phyloP scores from a whole-genome alignment of 2,329 filamentous ascomycete species.

The Pseudogymnoascus sp. region DNA sequence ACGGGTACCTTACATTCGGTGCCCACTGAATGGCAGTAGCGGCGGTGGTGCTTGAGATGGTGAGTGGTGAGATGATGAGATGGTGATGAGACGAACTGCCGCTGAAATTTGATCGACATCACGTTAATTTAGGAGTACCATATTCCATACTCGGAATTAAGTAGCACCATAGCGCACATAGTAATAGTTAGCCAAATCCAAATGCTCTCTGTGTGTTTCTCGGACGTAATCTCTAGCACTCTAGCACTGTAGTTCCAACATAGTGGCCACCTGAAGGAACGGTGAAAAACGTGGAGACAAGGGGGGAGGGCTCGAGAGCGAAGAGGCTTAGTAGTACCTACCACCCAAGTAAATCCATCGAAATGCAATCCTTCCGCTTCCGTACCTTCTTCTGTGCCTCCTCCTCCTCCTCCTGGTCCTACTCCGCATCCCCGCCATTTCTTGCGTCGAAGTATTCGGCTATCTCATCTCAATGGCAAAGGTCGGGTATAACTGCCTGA shows the following conservation, averaged over 20 bases:
- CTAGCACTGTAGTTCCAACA: background rate
- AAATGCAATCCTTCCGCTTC: background rate
- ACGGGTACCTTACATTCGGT: background rate
- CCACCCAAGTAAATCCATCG: background rate
- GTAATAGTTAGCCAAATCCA: too few species aligned
- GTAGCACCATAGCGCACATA: background rate
- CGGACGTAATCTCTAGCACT: background rate
- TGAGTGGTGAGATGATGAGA: background rate
- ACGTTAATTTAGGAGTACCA: background rate
- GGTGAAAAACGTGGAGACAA: constrained; percentile 1
- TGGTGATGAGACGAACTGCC: constrained; percentile 2
- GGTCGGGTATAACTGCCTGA: background rate
- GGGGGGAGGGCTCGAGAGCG: background rate
- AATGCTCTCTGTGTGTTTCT: background rate
- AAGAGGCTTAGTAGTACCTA: background rate
- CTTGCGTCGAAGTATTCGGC: background rate
- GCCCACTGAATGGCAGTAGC: background rate
- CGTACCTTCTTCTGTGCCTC: background rate
- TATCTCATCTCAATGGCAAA: background rate
- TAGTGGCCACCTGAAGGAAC: background rate
- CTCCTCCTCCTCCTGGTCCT: too few species aligned
- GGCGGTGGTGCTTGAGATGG: background rate
- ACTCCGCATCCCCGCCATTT: background rate
- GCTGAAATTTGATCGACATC: background rate
- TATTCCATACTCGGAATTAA: too few species aligned